phyloP scores from a whole-genome alignment of 75 land plant species.

The Ceratopteris richardii region DNA sequence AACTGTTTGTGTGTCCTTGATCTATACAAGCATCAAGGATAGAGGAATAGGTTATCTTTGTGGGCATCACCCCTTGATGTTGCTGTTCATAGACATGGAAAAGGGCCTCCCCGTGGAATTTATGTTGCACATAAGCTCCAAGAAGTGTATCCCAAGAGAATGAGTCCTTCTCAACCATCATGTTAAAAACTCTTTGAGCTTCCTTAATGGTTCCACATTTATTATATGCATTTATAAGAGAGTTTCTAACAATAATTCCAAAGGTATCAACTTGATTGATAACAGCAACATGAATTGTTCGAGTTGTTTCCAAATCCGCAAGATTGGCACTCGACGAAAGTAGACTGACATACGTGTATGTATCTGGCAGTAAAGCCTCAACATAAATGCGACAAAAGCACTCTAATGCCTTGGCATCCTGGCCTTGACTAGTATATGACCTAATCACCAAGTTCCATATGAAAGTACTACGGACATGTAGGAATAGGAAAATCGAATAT shows the following conservation, averaged over 20 bases:
- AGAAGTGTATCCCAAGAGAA: constrained; percentile 48
- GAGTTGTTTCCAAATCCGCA: neutral
- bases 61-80: constrained; percentile 12
- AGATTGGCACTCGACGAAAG: neutral
- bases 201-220: constrained; percentile 20
- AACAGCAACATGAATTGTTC: constrained; percentile 6
- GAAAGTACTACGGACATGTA: too few relatives aligned
- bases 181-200: constrained; percentile 40
- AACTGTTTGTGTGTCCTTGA: neutral
- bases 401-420: neutral
- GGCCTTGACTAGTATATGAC: neutral
- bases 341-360: neutral
- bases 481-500: too few relatives aligned
- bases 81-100: constrained; percentile 1
- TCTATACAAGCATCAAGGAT: constrained; percentile 4
- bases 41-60: constrained; percentile 5
- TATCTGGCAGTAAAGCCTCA: neutral
- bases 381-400: neutral
- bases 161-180: constrained; percentile 35
- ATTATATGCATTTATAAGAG: constrained; percentile 9
- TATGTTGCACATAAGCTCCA: constrained; percentile 13
- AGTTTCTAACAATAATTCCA: constrained; percentile 7
- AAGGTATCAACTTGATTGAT: neutral
- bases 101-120: constrained; percentile 7
- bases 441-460: too few relatives aligned